Percentiles rank a stretch among this genome's conserved stretches.
phyloP scores from a whole-genome alignment of 352 stramenopile genomes.

The Phytophthora chlamydospora region DNA sequence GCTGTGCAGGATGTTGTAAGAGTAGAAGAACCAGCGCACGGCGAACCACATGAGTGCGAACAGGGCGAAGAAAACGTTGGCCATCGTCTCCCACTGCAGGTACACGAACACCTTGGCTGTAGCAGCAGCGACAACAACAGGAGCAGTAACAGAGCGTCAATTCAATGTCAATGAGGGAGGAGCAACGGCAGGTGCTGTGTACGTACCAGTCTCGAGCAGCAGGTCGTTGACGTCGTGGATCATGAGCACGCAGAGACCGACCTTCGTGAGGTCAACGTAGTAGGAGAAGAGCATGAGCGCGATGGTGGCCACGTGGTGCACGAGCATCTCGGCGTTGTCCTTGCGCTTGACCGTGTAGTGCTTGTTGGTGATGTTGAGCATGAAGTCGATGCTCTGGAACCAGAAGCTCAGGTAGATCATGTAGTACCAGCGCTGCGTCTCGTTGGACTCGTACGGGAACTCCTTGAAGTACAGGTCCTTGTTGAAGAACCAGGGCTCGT shows the following conservation, averaged over 20 bases:
- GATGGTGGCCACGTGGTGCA: constrained; percentile 82
- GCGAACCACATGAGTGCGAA: constrained; percentile 80
- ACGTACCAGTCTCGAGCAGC: constrained; percentile 52
- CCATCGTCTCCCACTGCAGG: constrained; percentile 65
- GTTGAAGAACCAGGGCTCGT: constrained; percentile 80
- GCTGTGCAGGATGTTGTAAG: constrained; percentile 77
- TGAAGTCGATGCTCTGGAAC: constrained; percentile 85
- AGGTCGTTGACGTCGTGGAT: constrained; percentile 86
- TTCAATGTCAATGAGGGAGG: constrained; percentile 8
- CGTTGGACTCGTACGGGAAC: constrained; percentile 53
- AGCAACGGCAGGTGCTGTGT: background rate
- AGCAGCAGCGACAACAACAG: constrained; percentile 6
- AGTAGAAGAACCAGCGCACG: constrained; percentile 74
- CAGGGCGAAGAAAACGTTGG: constrained; percentile 72
- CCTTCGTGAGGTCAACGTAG: constrained; percentile 68
- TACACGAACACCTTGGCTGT: constrained; percentile 84
- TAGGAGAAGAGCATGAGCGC: constrained; percentile 83
- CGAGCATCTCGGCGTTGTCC: constrained; percentile 83
- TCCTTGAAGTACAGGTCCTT: constrained; percentile 68
- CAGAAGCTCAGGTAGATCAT: constrained; percentile 87
- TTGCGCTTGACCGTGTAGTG: constrained; percentile 87
- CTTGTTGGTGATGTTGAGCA: constrained; percentile 82
- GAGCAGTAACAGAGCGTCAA: constrained; percentile 3
- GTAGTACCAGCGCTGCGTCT: constrained; percentile 82
- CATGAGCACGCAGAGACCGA: constrained; percentile 81